Percentiles rank a stretch among this genome's conserved stretches.
These are phyloP conservation scores for Macrophomina tecta DNA, from an alignment of 2,329 filamentous ascomycete genomes.

Conservation along the genomic window DNA sequence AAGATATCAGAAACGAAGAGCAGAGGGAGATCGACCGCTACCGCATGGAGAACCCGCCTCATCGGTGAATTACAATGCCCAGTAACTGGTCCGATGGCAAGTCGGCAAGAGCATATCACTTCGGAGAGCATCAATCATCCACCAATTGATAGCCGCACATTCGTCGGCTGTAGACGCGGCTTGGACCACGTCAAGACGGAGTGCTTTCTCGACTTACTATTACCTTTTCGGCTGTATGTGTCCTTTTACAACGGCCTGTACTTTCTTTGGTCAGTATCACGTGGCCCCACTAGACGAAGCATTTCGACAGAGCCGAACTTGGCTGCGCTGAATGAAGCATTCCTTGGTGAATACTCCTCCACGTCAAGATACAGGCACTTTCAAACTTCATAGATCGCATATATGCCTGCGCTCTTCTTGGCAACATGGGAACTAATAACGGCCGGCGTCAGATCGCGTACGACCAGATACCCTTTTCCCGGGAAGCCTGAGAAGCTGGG, in stretches of 20 bases:
- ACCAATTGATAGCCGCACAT: constrained; percentile 14
- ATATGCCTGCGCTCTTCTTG: background rate
- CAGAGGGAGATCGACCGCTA: constrained; percentile 30
- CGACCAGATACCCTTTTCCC: background rate
- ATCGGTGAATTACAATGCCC: constrained; percentile 2
- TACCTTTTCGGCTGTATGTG: constrained; percentile 4
- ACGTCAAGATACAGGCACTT: background rate
- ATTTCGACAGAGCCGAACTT: background rate
- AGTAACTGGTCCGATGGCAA: constrained; percentile 5
- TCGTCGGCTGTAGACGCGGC: constrained; percentile 16
- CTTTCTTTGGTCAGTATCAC: background rate
- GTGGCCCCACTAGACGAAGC: background rate
- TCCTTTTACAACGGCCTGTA: background rate
- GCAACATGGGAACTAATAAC: constrained; percentile 3
- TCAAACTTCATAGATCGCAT: background rate
- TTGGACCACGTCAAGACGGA: constrained; percentile 7
- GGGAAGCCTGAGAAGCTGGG: background rate
- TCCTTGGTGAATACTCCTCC: background rate
- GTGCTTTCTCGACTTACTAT: constrained; percentile 11
- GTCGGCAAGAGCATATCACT: constrained; percentile 22
- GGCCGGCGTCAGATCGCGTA: background rate
- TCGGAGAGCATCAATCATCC: constrained; percentile 15
- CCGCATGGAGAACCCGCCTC: constrained; percentile 11
- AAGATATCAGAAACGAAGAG: constrained; percentile 40
- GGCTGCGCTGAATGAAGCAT: background rate